These are phyloP conservation scores for Eucalyptus rudis DNA, from an alignment of 345 rosid genomes.

Conservation along the genomic window DNA sequence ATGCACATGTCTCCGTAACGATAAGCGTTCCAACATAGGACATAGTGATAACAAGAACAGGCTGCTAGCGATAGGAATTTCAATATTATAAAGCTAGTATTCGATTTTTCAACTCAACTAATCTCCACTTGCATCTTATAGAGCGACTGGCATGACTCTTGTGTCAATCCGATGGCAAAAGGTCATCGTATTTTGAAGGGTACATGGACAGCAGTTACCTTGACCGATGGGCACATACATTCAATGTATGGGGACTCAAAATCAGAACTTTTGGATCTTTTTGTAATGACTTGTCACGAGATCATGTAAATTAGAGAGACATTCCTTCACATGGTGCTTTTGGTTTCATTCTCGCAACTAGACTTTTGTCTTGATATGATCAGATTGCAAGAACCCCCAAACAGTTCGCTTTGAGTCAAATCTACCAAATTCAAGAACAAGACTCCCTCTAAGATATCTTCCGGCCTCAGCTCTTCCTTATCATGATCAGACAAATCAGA, in stretches of 20 bases:
- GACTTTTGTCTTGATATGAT: neutral
- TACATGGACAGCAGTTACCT: neutral
- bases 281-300: neutral
- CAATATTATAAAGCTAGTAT: neutral
- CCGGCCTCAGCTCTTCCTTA: neutral
- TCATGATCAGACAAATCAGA: slow-evolving; percentile 3
- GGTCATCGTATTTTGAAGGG: neutral
- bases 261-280: neutral
- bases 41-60: neutral
- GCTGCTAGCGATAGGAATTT: neutral
- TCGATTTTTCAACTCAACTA: neutral
- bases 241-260: neutral
- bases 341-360: neutral
- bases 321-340: neutral
- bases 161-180: neutral
- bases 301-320: neutral
- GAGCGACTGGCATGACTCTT: neutral
- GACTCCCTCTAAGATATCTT: neutral
- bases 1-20: neutral
- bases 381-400: neutral
- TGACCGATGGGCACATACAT: neutral
- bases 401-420: neutral
- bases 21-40: neutral
- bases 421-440: neutral
- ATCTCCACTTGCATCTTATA: neutral